Base-by-base conservation (phyloP, 768 basidiomycete genomes). In the Tulasnella sp. region DNA sequence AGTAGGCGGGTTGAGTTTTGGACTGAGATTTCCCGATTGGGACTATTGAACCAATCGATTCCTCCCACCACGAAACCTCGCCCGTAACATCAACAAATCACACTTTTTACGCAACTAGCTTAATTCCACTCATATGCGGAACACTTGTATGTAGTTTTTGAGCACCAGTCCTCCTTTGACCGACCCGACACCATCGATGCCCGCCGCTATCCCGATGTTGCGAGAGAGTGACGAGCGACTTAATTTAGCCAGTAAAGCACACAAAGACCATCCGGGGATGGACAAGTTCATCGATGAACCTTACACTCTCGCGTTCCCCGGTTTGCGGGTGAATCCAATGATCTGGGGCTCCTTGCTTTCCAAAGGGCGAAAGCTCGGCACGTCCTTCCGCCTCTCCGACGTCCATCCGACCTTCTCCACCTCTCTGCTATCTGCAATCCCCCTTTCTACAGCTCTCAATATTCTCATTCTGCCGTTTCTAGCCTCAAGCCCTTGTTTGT, bases 21-120 rank as follows among this genome's bases (percentile, higher is more conserved):
- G 54, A 74, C 52, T 49, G 52, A 72, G 52, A 54, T 74, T 54
- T 58, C 73, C 73, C 52, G 58, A 74, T 74, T 67, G 73, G 73
- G 73, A 74, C 17, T 58, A 74, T 74, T 31, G 52, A 22, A 31
- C 73, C 38, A 25, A 74, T 74, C 73, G 73, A 74, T 74, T 14
- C 49, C 34, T 25, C 37, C 40, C 38, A 64, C 58, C 15, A 34
- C 58, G 14, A 17, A 22, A 25, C 22, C 25, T 12, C 8, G n/a
- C 54, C 25, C 22, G 7, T 31, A n/a, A n/a, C n/a, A n/a, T n/a
- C n/a, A n/a, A n/a, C 9, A 4, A 8, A 45, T 17, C 54, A 11
- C n/a, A 58, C 22, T 58, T 54, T 54, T 54, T 54, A 54, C 52
- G 52, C 15, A 22, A 54, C 4, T 54, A 25, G 29, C 54, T 25